These are phyloP conservation scores for Syzygium jambos DNA, from an alignment of 345 rosid genomes.

Conservation along the genomic window DNA sequence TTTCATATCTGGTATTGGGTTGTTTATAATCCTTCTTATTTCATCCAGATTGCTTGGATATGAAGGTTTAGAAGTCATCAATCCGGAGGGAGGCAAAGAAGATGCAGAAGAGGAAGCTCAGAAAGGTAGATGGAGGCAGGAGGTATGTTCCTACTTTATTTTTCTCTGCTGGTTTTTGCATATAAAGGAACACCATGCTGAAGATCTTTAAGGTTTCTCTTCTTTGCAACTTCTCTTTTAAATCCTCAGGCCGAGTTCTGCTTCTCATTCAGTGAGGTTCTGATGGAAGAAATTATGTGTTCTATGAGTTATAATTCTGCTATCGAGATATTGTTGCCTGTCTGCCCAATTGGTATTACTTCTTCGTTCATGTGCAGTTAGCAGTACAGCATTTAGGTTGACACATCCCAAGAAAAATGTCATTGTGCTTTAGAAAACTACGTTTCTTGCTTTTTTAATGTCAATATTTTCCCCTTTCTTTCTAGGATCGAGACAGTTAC, in stretches of 20 bases:
- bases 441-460: not conserved
- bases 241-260: not conserved
- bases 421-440: not conserved
- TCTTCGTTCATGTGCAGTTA: not conserved
- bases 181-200: not conserved
- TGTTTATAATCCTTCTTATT: not conserved
- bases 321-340: not conserved
- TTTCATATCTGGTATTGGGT: not conserved
- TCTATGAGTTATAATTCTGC: not conserved
- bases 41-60: constrained; percentile 41
- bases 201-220: not conserved
- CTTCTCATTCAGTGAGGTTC: not conserved
- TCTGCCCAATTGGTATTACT: not conserved
- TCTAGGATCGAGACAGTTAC: constrained; percentile 75
- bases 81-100: constrained; percentile 94
- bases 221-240: not conserved
- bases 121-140: constrained; percentile 87
- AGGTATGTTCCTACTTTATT: constrained; percentile 27
- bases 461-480: not conserved
- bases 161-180: not conserved
- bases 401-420: not conserved
- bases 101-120: constrained; percentile 93
- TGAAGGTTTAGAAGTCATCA: constrained; percentile 85
- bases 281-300: not conserved
- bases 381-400: not conserved